These are phyloP conservation scores for Chimonanthus praecox DNA, from an alignment of 164 flowering plant genomes.

Conservation along the genomic window DNA sequence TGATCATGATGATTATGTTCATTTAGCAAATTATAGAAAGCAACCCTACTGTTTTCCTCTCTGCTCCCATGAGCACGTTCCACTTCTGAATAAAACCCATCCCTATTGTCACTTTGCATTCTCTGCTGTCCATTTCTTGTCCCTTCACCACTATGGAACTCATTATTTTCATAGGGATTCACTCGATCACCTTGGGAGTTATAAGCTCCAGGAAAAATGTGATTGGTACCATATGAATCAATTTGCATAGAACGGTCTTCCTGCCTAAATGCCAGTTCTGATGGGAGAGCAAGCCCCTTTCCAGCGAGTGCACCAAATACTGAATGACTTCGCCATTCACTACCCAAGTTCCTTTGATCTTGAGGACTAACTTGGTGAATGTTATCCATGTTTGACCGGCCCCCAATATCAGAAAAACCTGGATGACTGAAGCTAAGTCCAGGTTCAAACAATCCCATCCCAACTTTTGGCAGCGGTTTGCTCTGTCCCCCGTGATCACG, in stretches of 20 bases:
- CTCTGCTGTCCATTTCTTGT: conserved; percentile 9
- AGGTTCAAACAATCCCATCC: not conserved
- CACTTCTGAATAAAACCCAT: conserved; percentile 3
- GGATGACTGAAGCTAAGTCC: conserved; percentile 3
- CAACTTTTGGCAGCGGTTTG: conserved; percentile 9
- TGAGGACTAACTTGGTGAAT: not conserved
- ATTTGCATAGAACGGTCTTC: not conserved
- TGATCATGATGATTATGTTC: conserved; percentile 2
- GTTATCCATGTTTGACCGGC: not conserved
- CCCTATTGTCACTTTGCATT: conserved; percentile 2
- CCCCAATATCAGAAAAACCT: not conserved
- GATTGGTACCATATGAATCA: not conserved
- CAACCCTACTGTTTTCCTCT: conserved; percentile 6
- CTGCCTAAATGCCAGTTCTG: not conserved
- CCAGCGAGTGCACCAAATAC: conserved; percentile 15
- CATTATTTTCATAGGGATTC: not conserved
- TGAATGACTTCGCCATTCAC: conserved; percentile 3
- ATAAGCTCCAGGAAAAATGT: not conserved
- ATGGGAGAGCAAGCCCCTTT: conserved; percentile 7
- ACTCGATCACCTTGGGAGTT: not conserved
- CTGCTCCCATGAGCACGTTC: conserved; percentile 3
- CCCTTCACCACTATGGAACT: conserved; percentile 6
- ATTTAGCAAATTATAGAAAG: conserved; percentile 2
- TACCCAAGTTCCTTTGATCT: conserved; percentile 2
- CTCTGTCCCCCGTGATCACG: conserved; percentile 61